Conservation (phyloP, 2,329 filamentous ascomycete species). For the Fusarium sambucinum region DNA sequence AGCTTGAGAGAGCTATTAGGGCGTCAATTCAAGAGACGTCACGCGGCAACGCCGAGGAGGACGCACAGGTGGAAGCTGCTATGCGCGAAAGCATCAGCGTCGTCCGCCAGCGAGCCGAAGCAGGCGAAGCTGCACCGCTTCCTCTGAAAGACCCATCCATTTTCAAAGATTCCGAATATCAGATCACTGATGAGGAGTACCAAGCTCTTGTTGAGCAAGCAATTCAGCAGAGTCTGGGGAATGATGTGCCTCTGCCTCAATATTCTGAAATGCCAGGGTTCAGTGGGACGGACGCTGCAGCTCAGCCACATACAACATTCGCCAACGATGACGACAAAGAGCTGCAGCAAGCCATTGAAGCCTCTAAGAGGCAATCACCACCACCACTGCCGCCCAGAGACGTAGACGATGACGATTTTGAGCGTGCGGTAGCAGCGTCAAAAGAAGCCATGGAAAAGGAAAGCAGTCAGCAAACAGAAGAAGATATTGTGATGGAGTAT, state of each 20-base stretch:
- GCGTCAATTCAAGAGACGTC: conserved; percentile 78
- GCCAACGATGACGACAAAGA: conserved; percentile 52
- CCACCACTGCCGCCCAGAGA: conserved; percentile 28
- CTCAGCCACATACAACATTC: background rate
- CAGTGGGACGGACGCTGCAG: conserved; percentile 15
- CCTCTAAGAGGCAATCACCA: conserved; percentile 52
- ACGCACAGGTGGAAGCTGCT: conserved; percentile 77
- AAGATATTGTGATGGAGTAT: conserved; percentile 79
- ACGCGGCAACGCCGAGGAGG: conserved; percentile 75
- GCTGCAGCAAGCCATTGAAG: conserved; percentile 57
- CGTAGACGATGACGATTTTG: conserved; percentile 50
- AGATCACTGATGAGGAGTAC: conserved; percentile 69
- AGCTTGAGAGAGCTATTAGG: conserved; percentile 79
- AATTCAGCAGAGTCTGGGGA: conserved; percentile 63
- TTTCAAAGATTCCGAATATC: conserved; percentile 57
- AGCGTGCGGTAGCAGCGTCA: conserved; percentile 57
- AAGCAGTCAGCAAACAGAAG: conserved; percentile 66
- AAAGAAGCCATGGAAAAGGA: conserved; percentile 57
- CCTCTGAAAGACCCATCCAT: conserved; percentile 49
- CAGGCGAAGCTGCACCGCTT: conserved; percentile 44
- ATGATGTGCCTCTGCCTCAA: conserved; percentile 32
- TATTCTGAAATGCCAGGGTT: conserved; percentile 37
- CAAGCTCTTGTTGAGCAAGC: conserved; percentile 68
- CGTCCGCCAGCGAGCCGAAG: conserved; percentile 52
- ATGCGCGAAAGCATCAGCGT: conserved; percentile 78